These are phyloP conservation scores for Neocatenulostroma microsporum DNA, from an alignment of 2,329 filamentous ascomycete species.

Conservation along the genomic window DNA sequence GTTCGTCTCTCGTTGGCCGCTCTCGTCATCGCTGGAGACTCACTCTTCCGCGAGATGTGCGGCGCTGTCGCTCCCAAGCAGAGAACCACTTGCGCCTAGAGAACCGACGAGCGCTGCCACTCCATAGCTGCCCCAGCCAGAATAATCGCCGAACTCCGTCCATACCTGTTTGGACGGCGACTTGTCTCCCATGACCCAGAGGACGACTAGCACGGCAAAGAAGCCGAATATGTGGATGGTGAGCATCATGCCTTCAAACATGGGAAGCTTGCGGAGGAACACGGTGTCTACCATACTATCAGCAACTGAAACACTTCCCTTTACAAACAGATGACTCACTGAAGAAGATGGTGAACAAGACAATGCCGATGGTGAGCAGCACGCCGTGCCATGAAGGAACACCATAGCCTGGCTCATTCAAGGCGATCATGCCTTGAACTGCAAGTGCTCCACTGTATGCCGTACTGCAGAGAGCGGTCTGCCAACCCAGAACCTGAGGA, in stretches of 20 bases:
- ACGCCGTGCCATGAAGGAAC: slow-evolving; percentile 26
- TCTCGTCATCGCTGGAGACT: too few species aligned
- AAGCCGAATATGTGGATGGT: slow-evolving; percentile 46
- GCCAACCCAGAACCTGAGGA: slow-evolving; percentile 16
- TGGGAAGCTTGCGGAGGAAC: slow-evolving; percentile 36
- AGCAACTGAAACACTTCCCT: too few species aligned
- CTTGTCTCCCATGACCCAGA: slow-evolving; percentile 27
- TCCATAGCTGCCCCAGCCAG: slow-evolving; percentile 36
- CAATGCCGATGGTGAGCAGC: slow-evolving; percentile 40
- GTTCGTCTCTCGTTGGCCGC: too few species aligned
- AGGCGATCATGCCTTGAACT: slow-evolving; percentile 16
- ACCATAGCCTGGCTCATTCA: slow-evolving; percentile 8
- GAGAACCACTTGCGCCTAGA: neutral
- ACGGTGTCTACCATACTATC: too few species aligned
- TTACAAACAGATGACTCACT: too few species aligned
- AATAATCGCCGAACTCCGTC: slow-evolving; percentile 41
- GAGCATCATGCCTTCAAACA: slow-evolving; percentile 42
- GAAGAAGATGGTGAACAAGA: slow-evolving; percentile 30
- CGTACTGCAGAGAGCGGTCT: slow-evolving; percentile 7
- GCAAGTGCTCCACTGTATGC: slow-evolving; percentile 9
- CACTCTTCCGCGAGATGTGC: slow-evolving; percentile 41
- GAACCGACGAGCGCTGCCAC: slow-evolving; percentile 30
- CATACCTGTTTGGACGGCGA: neutral
- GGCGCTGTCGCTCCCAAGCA: neutral
- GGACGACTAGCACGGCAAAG: slow-evolving; percentile 43